Conservation (phyloP, 805 yeast species). For the Komagataella populi region DNA sequence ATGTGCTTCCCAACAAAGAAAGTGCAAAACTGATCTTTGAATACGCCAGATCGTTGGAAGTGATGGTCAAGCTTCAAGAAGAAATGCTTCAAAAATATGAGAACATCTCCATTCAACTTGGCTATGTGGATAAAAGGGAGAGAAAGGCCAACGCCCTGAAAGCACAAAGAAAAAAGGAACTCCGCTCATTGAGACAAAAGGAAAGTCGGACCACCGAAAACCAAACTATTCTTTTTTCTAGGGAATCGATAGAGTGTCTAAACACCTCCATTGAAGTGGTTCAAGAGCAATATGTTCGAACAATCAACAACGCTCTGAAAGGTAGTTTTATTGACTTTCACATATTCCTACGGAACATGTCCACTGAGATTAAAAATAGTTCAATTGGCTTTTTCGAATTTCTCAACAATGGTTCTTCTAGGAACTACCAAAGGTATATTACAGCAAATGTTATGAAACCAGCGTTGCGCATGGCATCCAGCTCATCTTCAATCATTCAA, state of each 20-base stretch:
- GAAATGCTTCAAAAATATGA: slow-evolving; percentile 28
- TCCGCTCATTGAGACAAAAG: slow-evolving; percentile 23
- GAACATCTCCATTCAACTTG: slow-evolving; percentile 26
- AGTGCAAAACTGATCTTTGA: slow-evolving; percentile 24
- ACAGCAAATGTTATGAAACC: not conserved
- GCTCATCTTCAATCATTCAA: not conserved
- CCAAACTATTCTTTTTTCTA: slow-evolving; percentile 25
- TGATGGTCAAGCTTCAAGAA: slow-evolving; percentile 22
- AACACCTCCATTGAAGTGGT: slow-evolving; percentile 36
- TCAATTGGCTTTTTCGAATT: slow-evolving; percentile 12
- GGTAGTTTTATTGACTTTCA: slow-evolving; percentile 31
- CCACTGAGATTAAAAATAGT: slow-evolving; percentile 12
- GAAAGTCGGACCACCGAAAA: slow-evolving; percentile 34
- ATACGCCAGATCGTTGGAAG: slow-evolving; percentile 22
- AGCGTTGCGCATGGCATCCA: not conserved
- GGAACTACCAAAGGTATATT: not conserved
- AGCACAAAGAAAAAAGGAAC: slow-evolving; percentile 21
- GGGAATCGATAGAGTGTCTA: slow-evolving; percentile 39
- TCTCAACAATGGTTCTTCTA: slow-evolving; percentile 6
- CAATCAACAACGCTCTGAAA: slow-evolving; percentile 30
- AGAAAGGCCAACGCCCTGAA: slow-evolving; percentile 26
- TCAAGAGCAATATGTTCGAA: slow-evolving; percentile 33
- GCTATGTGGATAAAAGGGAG: slow-evolving; percentile 36
- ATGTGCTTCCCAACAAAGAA: slow-evolving; percentile 23
- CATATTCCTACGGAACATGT: slow-evolving; percentile 15